phyloP scores from a whole-genome alignment of 1,139 yeast genomes.

The Blastobotrys buckinghamii region DNA sequence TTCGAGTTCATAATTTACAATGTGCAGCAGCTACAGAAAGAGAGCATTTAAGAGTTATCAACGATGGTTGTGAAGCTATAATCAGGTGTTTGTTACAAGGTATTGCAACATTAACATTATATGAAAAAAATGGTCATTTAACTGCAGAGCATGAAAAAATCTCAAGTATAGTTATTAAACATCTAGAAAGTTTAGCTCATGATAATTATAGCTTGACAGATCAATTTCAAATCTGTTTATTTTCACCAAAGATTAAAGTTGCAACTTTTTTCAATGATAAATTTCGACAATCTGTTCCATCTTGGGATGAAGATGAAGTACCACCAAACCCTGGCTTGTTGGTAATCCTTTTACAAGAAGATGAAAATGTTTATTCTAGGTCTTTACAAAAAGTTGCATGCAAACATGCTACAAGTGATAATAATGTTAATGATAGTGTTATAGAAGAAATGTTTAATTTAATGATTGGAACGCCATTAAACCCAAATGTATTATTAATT shows the following conservation, averaged over 20 bases:
- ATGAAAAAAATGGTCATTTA: conserved; percentile 6
- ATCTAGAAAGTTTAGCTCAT: neutral
- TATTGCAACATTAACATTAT: conserved; percentile 7
- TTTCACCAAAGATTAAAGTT: conserved; percentile 2
- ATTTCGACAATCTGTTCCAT: neutral
- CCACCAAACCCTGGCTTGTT: conserved; percentile 2
- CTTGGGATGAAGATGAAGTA: neutral
- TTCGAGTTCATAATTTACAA: neutral
- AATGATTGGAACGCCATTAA: conserved; percentile 3
- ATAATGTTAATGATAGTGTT: neutral
- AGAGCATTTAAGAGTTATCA: conserved; percentile 1
- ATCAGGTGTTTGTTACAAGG: conserved; percentile 7
- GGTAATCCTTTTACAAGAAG: conserved; percentile 1
- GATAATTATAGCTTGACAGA: neutral
- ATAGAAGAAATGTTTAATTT: neutral
- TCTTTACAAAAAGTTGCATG: neutral
- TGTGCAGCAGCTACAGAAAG: neutral
- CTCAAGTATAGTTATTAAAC: neutral
- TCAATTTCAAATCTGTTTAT: neutral
- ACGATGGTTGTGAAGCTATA: conserved; percentile 4
- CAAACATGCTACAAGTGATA: neutral
- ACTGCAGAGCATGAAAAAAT: neutral
- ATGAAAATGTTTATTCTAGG: neutral
- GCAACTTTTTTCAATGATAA: conserved; percentile 3
- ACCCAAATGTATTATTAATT: conserved; percentile 4